Evolutionary conservation across 257 asterid species (phyloP), one percentile per base, ranked within the genome.

Genomic region (Solanum medicagineum): DNA sequence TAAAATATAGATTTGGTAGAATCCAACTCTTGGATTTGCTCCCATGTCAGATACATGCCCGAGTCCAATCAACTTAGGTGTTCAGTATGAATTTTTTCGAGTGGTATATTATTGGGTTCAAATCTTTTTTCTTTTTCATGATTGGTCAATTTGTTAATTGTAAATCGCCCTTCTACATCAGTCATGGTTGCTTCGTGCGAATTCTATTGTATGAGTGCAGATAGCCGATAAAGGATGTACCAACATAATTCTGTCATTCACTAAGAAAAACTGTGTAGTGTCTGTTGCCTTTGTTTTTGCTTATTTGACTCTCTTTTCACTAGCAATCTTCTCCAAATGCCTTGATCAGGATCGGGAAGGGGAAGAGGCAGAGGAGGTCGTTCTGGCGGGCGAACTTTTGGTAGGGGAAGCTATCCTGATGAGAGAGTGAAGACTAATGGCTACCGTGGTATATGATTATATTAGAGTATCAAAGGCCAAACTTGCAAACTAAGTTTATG

Each of bases 361-460:
- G 93, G 92, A 60, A 86, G 97, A 87, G 96, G 94, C n/a, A 83
- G 93, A 86, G 91, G 92, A 29, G 90, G 94, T 26, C 95, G 94
- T 24, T 36, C 51, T n/a, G 88, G 89, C 24, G 94, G 93, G 55
- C 91, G 96, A 84, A 73, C 85, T 53, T 89, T 54, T 10, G 95
- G 89, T 22, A 86, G 93, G 89, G 95, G 91, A 90, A 83, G 88
- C 74, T 87, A 90, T 60, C 86, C 62, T 85, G 82, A 77, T 51
- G 82, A 77, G 29, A 77, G 82, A 77, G 47, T 77, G 82, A 51
- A 51, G 63, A 51, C 87, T 82, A 85, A 91, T 56, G 94, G 92
- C 79, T 87, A 86, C 84, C 87, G 89, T 65, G 85, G 88, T 63
- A 75, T 80, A 29, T 90, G 89, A 89, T 73, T 85, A 19, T 74